Conservation (phyloP, 768 basidiomycete species). For the Lentinula aciculospora region DNA sequence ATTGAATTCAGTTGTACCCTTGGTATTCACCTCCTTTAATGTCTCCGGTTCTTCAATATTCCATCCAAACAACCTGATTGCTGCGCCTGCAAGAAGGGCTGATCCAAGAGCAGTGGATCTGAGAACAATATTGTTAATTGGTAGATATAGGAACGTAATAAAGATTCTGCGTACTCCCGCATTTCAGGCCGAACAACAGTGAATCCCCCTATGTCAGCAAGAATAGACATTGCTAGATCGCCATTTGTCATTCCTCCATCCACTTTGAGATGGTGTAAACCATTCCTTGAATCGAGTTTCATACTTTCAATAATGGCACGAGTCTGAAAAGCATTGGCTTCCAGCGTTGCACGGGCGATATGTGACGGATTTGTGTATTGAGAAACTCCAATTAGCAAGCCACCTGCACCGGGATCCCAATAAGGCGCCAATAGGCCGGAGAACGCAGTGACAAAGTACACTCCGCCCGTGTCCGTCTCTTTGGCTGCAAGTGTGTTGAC, state of each 20-base stretch:
- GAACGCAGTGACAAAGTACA: conserved; percentile 97
- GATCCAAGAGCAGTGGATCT: conserved; percentile 95
- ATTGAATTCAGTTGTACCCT: conserved; percentile 66
- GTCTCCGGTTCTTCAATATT: conserved; percentile 81
- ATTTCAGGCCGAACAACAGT: conserved; percentile 90
- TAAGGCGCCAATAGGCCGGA: conserved; percentile 94
- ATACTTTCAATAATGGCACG: conserved; percentile 94
- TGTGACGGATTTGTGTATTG: conserved; percentile 89
- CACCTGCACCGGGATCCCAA: conserved; percentile 93
- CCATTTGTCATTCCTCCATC: conserved; percentile 99
- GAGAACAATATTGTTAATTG: not conserved
- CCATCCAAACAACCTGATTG: conserved; percentile 89
- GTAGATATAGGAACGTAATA: not conserved
- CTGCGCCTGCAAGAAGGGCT: conserved; percentile 87
- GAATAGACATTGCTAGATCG: conserved; percentile 79
- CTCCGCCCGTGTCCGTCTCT: conserved; percentile 76
- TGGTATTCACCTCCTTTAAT: conserved; percentile 80
- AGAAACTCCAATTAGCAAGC: conserved; percentile 80
- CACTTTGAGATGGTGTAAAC: conserved; percentile 84
- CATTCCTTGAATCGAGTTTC: conserved; percentile 79
- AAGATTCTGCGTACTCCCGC: conserved; percentile 69
- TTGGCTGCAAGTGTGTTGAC: conserved; percentile 81
- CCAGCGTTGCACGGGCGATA: conserved; percentile 90
- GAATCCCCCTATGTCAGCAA: conserved; percentile 90
- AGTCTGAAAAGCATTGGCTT: conserved; percentile 95